Conservation (phyloP, 2,329 filamentous ascomycete species). For the Aspergillus proliferans region DNA sequence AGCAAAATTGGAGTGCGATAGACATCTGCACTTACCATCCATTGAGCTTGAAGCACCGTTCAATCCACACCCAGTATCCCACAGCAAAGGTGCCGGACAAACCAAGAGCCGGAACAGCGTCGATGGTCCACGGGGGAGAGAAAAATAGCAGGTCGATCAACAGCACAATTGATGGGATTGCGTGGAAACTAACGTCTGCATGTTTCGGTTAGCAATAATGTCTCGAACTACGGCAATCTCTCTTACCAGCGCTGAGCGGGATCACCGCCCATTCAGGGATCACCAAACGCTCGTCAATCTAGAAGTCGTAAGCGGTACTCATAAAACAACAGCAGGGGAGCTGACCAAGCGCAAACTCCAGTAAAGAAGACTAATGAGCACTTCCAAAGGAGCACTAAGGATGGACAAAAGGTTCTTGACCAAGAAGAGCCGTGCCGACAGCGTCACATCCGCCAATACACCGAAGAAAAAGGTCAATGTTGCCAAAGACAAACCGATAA, state of each 20-base stretch:
- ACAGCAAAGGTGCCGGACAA: slow-evolving; percentile 49
- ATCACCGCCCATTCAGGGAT: slow-evolving; percentile 40
- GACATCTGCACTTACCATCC: slow-evolving; percentile 46
- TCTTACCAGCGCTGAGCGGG: slow-evolving; percentile 32
- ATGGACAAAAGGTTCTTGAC: slow-evolving; percentile 54
- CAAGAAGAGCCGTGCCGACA: slow-evolving; percentile 48
- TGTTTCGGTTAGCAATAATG: neutral
- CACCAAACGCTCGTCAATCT: slow-evolving; percentile 45
- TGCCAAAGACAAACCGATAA: slow-evolving; percentile 53
- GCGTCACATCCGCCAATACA: slow-evolving; percentile 50
- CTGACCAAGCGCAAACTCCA: slow-evolving; percentile 51
- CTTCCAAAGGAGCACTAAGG: slow-evolving; percentile 54
- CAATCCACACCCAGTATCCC: slow-evolving; percentile 60
- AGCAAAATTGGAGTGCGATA: neutral
- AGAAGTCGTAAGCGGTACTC: neutral
- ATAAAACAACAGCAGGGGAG: slow-evolving; percentile 2
- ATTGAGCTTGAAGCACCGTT: slow-evolving; percentile 53
- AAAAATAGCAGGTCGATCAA: slow-evolving; percentile 52
- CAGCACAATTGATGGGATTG: slow-evolving; percentile 49
- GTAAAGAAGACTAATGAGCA: slow-evolving; percentile 56
- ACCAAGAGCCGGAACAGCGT: slow-evolving; percentile 45
- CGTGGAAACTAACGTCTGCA: slow-evolving; percentile 44
- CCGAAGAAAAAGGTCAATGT: slow-evolving; percentile 50
- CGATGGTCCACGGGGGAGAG: slow-evolving; percentile 56
- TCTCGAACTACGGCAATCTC: neutral